Percentiles rank a stretch among this genome's conserved stretches.
Evolutionary conservation across 2,329 filamentous ascomycete species (phyloP).

Genomic region (Diaporthe aspalathi): DNA sequence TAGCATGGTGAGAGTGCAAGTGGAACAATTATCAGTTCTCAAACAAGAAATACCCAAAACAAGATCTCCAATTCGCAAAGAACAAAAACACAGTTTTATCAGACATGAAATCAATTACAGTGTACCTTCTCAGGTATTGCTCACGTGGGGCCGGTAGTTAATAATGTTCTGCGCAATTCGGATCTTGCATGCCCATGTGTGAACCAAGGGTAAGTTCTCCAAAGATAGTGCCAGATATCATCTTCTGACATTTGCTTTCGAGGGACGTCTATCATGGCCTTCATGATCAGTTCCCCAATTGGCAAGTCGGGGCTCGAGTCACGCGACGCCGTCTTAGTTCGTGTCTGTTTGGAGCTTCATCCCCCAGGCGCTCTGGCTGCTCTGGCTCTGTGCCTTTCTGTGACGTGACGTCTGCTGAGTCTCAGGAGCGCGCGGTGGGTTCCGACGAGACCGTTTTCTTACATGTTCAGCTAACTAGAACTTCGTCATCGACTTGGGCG

Average conservation of each 20-base stretch:
- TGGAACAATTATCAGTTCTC: no score
- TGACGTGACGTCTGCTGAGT: neutral
- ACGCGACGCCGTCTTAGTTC: neutral
- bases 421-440: neutral
- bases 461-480: neutral
- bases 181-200: neutral
- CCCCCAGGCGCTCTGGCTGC: neutral
- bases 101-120: no score
- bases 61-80: no score
- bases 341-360: neutral
- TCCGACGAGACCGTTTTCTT: neutral
- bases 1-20: no score
- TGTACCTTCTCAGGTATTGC: neutral
- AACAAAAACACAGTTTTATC: no score
- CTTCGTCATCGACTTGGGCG: no score
- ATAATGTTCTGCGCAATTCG: neutral
- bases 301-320: neutral
- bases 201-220: neutral
- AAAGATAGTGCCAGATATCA: neutral
- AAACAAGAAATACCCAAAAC: no score
- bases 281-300: neutral
- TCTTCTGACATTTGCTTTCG: neutral
- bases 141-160: neutral
- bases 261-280: neutral
- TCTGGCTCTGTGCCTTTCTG: neutral